Conservation (phyloP, 2,329 filamentous ascomycete species). For the Penicillium corylophilum region DNA sequence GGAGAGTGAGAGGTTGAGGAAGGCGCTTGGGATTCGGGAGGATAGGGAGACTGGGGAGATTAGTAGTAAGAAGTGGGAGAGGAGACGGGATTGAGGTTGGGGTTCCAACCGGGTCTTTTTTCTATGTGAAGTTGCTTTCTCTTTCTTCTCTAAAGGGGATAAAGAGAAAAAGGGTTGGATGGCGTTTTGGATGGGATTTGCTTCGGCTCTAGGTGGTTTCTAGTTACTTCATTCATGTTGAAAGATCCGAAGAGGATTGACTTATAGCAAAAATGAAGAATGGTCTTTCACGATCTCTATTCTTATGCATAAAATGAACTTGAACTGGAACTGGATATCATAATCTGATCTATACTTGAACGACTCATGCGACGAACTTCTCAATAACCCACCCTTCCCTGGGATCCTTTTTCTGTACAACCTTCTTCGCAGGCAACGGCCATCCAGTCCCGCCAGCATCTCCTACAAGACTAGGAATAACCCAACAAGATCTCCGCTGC, state of each 20-base stretch:
- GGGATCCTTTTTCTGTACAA: slow-evolving; percentile 72
- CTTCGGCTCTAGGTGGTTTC: slow-evolving; percentile 1
- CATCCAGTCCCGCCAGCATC: slow-evolving; percentile 69
- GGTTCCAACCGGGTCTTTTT: no score
- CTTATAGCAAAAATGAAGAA: no score
- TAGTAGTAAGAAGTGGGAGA: slow-evolving; percentile 25
- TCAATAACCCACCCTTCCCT: slow-evolving; percentile 75
- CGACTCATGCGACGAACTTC: slow-evolving; percentile 41
- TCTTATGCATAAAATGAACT: background rate
- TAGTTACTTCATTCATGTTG: background rate
- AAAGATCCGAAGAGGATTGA: no score
- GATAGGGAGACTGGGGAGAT: slow-evolving; percentile 80
- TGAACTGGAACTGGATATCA: slow-evolving; percentile 18
- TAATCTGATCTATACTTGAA: slow-evolving; percentile 20
- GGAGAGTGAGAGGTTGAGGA: slow-evolving; percentile 85
- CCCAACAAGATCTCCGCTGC: slow-evolving; percentile 72
- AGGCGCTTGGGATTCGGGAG: slow-evolving; percentile 80
- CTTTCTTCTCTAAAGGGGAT: background rate
- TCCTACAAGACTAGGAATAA: slow-evolving; percentile 75
- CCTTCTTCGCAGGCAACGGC: slow-evolving; percentile 81
- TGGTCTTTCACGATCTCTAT: no score
- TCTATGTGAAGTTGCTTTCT: background rate
- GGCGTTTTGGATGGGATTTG: slow-evolving; percentile 2
- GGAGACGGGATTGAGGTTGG: slow-evolving; percentile 15
- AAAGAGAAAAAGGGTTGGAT: background rate